Conservation (phyloP, 805 yeast species). For the Candida stauntonica region DNA sequence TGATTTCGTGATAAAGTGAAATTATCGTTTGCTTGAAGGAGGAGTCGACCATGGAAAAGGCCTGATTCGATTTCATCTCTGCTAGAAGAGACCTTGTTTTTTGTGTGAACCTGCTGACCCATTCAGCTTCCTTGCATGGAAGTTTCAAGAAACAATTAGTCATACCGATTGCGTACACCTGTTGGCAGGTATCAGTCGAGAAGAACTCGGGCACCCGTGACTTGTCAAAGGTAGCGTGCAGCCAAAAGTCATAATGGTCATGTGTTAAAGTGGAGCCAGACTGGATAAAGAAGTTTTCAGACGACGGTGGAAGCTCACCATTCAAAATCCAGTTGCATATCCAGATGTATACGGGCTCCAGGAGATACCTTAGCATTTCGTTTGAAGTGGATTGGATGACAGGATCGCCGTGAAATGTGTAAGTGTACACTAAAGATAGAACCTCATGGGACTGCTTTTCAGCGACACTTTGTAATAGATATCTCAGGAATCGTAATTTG, state of each 20-base stretch:
- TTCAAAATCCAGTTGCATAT: conserved; percentile 62
- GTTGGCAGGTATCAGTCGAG: conserved; percentile 27
- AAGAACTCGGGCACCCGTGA: background rate
- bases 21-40: conserved; percentile 32
- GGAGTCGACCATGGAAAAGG: conserved; percentile 11
- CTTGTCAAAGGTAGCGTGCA: background rate
- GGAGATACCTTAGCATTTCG: conserved; percentile 40
- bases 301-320: conserved; percentile 56
- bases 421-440: conserved; percentile 46
- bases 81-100: conserved; percentile 26
- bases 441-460: conserved; percentile 44
- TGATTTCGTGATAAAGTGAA: conserved; percentile 47
- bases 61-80: conserved; percentile 14
- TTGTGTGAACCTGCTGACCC: conserved; percentile 42
- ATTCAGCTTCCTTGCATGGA: conserved; percentile 62
- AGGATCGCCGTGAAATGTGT: conserved; percentile 61
- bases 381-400: conserved; percentile 40
- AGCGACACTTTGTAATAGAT: conserved; percentile 34
- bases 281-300: conserved; percentile 50
- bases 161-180: conserved; percentile 67
- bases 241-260: background rate
- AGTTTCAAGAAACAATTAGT: conserved; percentile 58
- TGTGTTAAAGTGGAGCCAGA: background rate
- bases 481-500: conserved; percentile 54
- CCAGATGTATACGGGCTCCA: conserved; percentile 57